phyloP scores from a whole-genome alignment of 2,329 filamentous ascomycete species.

The Piedraia hortae region DNA sequence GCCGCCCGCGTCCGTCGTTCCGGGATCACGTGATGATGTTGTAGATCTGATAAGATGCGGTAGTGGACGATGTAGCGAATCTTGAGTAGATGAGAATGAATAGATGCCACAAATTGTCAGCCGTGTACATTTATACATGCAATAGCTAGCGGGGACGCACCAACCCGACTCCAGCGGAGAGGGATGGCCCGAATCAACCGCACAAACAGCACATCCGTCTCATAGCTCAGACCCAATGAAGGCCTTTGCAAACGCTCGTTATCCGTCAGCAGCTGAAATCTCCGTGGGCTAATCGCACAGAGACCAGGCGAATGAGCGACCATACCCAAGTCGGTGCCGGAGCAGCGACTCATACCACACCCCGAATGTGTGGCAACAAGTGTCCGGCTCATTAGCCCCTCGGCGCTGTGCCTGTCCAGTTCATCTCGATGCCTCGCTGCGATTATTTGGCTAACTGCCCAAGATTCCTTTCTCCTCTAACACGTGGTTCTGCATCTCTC shows the following conservation, averaged over 20 bases:
- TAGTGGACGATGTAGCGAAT: too few species aligned
- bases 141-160: too few species aligned
- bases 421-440: slow-evolving; percentile 9
- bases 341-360: slow-evolving; percentile 11
- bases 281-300: slow-evolving; percentile 5
- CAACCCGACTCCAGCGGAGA: slow-evolving; percentile 11
- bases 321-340: slow-evolving; percentile 11
- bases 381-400: slow-evolving; percentile 10
- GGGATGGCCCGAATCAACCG: slow-evolving; percentile 11
- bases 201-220: slow-evolving; percentile 10
- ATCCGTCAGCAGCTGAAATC: slow-evolving; percentile 5
- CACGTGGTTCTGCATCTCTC: slow-evolving; percentile 2
- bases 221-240: slow-evolving; percentile 2
- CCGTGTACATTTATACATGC: too few species aligned
- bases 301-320: slow-evolving; percentile 10
- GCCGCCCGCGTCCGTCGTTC: too few species aligned
- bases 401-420: slow-evolving; percentile 11
- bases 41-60: too few species aligned
- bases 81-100: too few species aligned
- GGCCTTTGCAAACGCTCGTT: slow-evolving; percentile 5
- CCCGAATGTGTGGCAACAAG: slow-evolving; percentile 9
- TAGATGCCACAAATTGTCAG: too few species aligned
- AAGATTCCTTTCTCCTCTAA: too few species aligned
- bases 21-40: too few species aligned
- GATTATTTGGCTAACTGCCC: too few species aligned